Evolutionary conservation across 306 rosid species (phyloP), one percentile per base, ranked within the genome.

Genomic region (Lotus japonicus): DNA sequence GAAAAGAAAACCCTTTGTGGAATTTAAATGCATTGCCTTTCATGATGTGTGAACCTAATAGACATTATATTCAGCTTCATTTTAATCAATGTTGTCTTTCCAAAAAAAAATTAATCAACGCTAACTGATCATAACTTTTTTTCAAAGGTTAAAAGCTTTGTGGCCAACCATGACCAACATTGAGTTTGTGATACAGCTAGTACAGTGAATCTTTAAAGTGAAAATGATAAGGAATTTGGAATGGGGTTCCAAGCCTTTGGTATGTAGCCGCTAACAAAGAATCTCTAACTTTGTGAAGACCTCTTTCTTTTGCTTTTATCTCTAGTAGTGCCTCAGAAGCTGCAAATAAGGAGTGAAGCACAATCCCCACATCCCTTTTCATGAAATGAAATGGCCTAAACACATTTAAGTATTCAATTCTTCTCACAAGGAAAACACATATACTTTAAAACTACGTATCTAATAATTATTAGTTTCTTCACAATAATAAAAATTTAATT

Each of bases 231-330:
- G 39, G 79, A 53, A 18, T 18, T 50, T 41, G 83, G 95, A 81
- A 83, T 79, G 52, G 17, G 88, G 63, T 88, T 85, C 90, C 67
- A 36, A 62, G 61, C 17, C 83, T 18, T 26, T 71, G 76, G 78
- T 42, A 39, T 36, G 33, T 10, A 26, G 31, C 81, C 83, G 60
- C 77, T 26, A 26, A 31, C 9, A 45, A 69, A 71, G 84, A 79
- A 83, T 77, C 76, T 16, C 79, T 66, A 78, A 62, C 79, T 36
- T 70, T 73, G 17, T 7, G 9, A 68, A 35, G 62, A 14, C 57
- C 6, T 19, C 11, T 38, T 11, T 63, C 36, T 38, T 31, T 21
- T 31, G 64, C 77, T 68, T 31, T 78, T 68, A 19, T 78, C 35
- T 10, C 23, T 0, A 38, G 36, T 31, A 78, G 75, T 71, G 43